Evolutionary conservation across 1,139 yeast species (phyloP).

Genomic region (Saccharomyces hybrid): DNA sequence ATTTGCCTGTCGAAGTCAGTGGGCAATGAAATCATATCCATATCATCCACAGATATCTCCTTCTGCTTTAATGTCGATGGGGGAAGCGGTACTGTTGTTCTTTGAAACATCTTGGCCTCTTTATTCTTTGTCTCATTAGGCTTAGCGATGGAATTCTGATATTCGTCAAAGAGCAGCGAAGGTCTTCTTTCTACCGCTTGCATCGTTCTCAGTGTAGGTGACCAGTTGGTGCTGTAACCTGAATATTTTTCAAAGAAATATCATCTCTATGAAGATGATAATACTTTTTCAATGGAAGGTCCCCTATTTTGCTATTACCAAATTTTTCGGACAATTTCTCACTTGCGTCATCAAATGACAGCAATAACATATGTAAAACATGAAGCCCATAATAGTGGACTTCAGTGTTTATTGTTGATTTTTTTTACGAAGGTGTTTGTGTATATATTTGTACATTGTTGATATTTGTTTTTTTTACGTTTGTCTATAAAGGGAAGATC

Average conservation of each 20-base stretch:
- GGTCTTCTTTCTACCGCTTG: slow-evolving; percentile 6
- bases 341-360: background rate
- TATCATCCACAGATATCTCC: slow-evolving; percentile 22
- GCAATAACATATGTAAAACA: background rate
- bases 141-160: slow-evolving; percentile 8
- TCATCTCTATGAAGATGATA: background rate
- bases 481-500: slow-evolving; percentile 34
- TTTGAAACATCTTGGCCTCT: background rate
- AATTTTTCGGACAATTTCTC: background rate
- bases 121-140: slow-evolving; percentile 5
- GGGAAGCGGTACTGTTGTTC: slow-evolving; percentile 7
- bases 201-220: background rate
- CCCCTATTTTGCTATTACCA: background rate
- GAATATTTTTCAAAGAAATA: background rate
- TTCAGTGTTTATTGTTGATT: background rate
- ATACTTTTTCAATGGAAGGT: background rate
- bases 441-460: background rate
- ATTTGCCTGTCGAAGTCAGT: slow-evolving; percentile 26
- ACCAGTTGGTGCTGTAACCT: background rate
- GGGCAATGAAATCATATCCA: slow-evolving; percentile 24
- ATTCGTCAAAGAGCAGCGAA: slow-evolving; percentile 12
- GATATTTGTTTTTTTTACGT: background rate
- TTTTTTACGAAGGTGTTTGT: background rate
- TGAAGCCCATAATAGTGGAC: background rate
- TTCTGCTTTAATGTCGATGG: slow-evolving; percentile 3